Base-by-base conservation (phyloP, 2,329 filamentous ascomycete genomes). In the Aspergillus quadrilineatus region DNA sequence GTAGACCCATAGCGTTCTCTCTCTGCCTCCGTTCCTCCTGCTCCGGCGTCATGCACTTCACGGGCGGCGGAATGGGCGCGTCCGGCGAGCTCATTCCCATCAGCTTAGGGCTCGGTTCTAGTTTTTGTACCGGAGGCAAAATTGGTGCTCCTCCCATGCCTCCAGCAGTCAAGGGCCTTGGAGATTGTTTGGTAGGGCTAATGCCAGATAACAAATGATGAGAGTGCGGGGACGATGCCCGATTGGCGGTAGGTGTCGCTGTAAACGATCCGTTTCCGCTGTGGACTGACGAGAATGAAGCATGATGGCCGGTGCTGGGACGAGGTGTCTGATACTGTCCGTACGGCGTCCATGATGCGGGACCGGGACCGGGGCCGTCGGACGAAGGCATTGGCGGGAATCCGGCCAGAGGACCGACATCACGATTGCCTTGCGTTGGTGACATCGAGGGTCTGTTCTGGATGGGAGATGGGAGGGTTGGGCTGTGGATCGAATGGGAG, bases 381-480 rank as follows among this genome's bases (percentile, higher is more conserved):
- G 66, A 60, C 7, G 66, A 55, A 12, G 57, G 61, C 26, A 66
- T 60, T 14, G 68, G 64, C n/a, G 73, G 75, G 42, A 79, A 74
- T 7, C 77, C 76, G 17, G 75, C 76, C 44, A 79, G 67, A 50
- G 73, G 75, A 4, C 76, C 76, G 45, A 79, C 67, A 65, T 82
- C 72, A 69, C 77, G 67, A 67, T 82, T 71, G 55, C 80, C 72
- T 70, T 82, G 66, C 54, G 80, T 77, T 22, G 78, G 77, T 17
- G 78, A 79, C 71, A 79, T 77, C 1, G 76, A 75, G 1, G 77
- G 76, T 12, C 72, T 74, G 54, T 77, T 78, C 46, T 78, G 71
- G 17, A 78, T 72, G 15, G 76, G 75, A 6, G 76, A 77, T 12
- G 69, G 65, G 34, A 69, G 63, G 26, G 46, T 62, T 34, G 65